Evolutionary conservation across 495 filamentous ascomycete species (phyloP), one percentile per base, ranked within the genome.

Genomic region (Corynascus novoguineensis): DNA sequence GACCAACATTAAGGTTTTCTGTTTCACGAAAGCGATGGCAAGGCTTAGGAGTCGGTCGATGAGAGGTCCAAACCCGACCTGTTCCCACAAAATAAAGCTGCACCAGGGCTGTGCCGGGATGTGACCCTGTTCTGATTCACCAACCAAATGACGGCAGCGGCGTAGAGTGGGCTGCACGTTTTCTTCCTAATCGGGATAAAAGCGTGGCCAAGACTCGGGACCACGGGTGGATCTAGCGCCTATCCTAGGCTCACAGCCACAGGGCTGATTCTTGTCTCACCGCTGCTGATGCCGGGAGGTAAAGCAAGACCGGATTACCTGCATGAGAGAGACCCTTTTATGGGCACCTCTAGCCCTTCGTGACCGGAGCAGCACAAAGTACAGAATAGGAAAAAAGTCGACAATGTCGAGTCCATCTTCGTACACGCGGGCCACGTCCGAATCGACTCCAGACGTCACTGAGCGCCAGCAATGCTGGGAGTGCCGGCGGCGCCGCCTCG

Each of bases 401-500:
- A 11, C 50, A 53, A 53, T 53, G 50, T 53, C 47, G n/a, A 14
- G 34, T 4, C 53, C 24, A 14, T 21, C 38, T 10, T 14, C 35
- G 11, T 25, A 17, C 38, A n/a, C 7, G 24, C 24, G 28, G 6
- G 17, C 17, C 15, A 22, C 15, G 24, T 5, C 12, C 37, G 37
- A 17, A 17, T 31, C 34, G 3, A 21, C 10, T n/a, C 10, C n/a
- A 7, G 29, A 19, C 1, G 28, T n/a, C 14, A 21, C 12, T n/a
- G n/a, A 29, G 24, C 37, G 25, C 10, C 49, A 27, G 34, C 72
- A 73, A 22, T 75, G 72, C 57, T 73, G 72, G 72, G 72, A 73
- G 47, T 75, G 72, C 53, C 70, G 64, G 3, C 66, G 71, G 4
- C 68, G 71, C 11, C 60, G 68, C 10, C 52, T 71, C 4, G 68